A percentile compares a stretch with the other conserved stretches of the same genome.
Evolutionary conservation across 2,329 filamentous ascomycete genomes (phyloP).

Genomic region (Capronia coronata): DNA sequence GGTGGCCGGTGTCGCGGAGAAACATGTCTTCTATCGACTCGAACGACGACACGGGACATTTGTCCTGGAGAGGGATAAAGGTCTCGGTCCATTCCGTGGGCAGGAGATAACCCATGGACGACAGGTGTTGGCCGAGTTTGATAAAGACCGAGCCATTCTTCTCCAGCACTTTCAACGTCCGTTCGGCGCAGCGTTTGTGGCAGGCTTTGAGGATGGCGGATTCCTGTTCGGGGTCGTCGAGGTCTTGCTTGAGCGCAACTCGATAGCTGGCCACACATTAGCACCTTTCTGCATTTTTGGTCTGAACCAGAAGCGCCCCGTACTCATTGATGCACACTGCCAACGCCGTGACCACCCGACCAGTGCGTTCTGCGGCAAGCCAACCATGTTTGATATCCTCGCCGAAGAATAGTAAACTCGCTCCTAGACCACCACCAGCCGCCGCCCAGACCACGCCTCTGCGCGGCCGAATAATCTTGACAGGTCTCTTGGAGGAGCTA

Average conservation of each 20-base stretch:
- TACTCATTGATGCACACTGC: constrained; percentile 86
- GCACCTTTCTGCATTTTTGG: not conserved
- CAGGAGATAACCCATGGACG: constrained; percentile 90
- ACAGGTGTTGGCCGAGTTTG: constrained; percentile 92
- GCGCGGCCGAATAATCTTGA: constrained; percentile 16
- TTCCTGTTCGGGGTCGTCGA: constrained; percentile 58
- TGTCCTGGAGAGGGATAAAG: constrained; percentile 92
- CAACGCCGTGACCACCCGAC: constrained; percentile 68
- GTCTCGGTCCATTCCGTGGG: constrained; percentile 90
- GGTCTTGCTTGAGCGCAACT: constrained; percentile 66
- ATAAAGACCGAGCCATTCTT: constrained; percentile 98
- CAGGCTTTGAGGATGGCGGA: constrained; percentile 68
- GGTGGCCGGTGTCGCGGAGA: constrained; percentile 68
- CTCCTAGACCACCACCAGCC: constrained; percentile 18
- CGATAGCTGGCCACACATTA: constrained; percentile 62
- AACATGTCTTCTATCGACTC: constrained; percentile 86
- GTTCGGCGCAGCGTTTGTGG: constrained; percentile 84
- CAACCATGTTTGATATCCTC: constrained; percentile 70
- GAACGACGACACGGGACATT: constrained; percentile 85
- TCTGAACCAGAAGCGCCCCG: constrained; percentile 9
- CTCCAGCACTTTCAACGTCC: constrained; percentile 80
- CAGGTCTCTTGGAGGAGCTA: constrained; percentile 9
- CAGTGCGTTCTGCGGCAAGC: constrained; percentile 67
- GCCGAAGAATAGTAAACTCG: constrained; percentile 39
- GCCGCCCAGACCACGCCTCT: constrained; percentile 22